Percentiles rank a stretch among this genome's conserved stretches.
Conservation (phyloP, 1,284 basidiomycete species). For the Chondrostereum purpureum region DNA sequence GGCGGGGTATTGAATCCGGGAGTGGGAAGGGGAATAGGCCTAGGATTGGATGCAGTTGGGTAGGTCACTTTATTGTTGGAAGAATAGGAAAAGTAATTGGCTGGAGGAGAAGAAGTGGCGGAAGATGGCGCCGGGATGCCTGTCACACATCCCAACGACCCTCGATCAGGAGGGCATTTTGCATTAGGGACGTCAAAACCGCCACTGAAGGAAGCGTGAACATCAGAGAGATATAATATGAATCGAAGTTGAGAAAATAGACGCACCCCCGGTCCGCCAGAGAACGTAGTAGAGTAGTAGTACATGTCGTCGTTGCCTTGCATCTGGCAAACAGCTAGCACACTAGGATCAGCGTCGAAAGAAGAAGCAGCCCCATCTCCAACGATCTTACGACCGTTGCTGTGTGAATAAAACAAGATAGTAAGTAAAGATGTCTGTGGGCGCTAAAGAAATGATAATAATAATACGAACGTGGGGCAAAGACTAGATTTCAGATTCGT, state of each 20-base stretch:
- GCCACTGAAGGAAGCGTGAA: slow-evolving; percentile 52
- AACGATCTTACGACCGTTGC: slow-evolving; percentile 91
- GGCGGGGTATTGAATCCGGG: slow-evolving; percentile 54
- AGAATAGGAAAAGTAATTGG: slow-evolving; percentile 31
- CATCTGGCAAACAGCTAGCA: slow-evolving; percentile 77
- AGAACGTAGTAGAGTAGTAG: slow-evolving; percentile 84
- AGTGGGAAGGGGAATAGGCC: slow-evolving; percentile 29
- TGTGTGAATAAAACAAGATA: slow-evolving; percentile 29
- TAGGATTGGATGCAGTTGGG: slow-evolving; percentile 16
- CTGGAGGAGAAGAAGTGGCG: slow-evolving; percentile 36
- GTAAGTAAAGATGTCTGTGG: slow-evolving; percentile 21
- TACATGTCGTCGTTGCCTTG: slow-evolving; percentile 75
- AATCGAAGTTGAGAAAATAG: slow-evolving; percentile 8
- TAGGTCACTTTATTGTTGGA: slow-evolving; percentile 21
- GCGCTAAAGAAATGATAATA: slow-evolving; percentile 9
- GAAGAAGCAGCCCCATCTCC: slow-evolving; percentile 81
- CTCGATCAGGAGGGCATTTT: slow-evolving; percentile 89
- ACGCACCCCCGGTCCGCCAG: slow-evolving; percentile 75
- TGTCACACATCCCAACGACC: slow-evolving; percentile 90
- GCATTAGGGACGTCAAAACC: slow-evolving; percentile 81
- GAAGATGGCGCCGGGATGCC: slow-evolving; percentile 68
- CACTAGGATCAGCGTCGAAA: slow-evolving; percentile 71
- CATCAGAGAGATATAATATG: too few relatives aligned
- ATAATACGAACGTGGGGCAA: slow-evolving; percentile 71
- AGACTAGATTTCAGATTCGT: slow-evolving; percentile 78